Base-by-base conservation (phyloP, 2,329 filamentous ascomycete genomes). In the Volutella citrinella region DNA sequence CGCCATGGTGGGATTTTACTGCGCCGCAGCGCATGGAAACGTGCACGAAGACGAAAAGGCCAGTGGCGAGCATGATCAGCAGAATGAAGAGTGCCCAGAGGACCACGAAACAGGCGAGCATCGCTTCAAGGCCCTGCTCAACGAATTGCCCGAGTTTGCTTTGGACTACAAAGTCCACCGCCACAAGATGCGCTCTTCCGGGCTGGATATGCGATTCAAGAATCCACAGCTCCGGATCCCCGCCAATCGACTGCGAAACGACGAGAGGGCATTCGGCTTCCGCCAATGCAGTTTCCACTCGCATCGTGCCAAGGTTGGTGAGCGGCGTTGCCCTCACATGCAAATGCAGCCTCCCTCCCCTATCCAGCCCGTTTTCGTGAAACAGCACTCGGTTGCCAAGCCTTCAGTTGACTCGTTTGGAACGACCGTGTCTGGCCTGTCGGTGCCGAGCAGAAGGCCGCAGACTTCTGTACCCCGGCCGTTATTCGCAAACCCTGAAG, bases 271-370 rank as follows among this genome's bases (percentile, higher is more conserved):
- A 32, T 78, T 78, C 48, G 76, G 75, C n/a, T 80, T 78, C 54
- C 65, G 76, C 16, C 72, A 76, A 54, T 80, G 76, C 54, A 76
- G 74, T 10, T 80, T 80, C 47, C 76, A 80, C 53, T 76, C 70
- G 22, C 76, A 80, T 48, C 65, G 76, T 14, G 66, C 71, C 5
- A 57, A 63, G 7, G 72, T 77, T 20, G 75, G 74, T 14, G 68
- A 80, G 54, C 65, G 65, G 6, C 58, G 57, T n/a, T 80, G 76
- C 40, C 74, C 74, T 11, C 68, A 77, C 45, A 51, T 10, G 42
- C 37, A 19, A 23, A 38, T 19, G 11, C 9, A n/a, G n/a, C n/a
- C n/a, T n/a, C n/a, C n/a, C n/a, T n/a, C n/a, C n/a, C n/a, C n/a
- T n/a, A n/a, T n/a, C n/a, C n/a, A n/a, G n/a, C n/a, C n/a, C n/a